Evolutionary conservation across 768 basidiomycete species (phyloP).

Genomic region (Roridomyces roridus): DNA sequence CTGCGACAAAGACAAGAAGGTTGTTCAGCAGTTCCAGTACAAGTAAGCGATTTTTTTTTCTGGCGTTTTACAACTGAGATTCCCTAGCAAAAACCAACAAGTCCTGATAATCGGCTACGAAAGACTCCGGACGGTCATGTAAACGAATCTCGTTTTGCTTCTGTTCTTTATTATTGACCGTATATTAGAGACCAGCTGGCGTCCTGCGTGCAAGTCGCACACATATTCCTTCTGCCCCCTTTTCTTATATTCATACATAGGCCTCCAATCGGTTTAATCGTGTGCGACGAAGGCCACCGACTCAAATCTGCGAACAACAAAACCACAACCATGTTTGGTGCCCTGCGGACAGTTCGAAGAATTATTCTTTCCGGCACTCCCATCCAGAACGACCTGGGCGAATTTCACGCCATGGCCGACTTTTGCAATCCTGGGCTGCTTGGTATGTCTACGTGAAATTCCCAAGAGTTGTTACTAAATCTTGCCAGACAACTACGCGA

Average conservation of each 20-base stretch:
- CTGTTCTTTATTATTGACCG: background rate
- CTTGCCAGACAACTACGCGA: conserved; percentile 69
- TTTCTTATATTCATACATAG: conserved; percentile 40
- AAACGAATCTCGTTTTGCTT: conserved; percentile 32
- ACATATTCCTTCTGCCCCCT: background rate
- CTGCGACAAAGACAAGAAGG: conserved; percentile 54
- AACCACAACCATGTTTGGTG: conserved; percentile 85
- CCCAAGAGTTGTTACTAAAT: conserved; percentile 8
- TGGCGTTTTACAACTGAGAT: background rate
- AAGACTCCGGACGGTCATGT: conserved; percentile 84
- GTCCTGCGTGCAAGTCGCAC: conserved; percentile 62
- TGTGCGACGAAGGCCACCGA: conserved; percentile 97
- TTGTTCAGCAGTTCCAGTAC: conserved; percentile 74
- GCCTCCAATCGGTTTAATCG: conserved; percentile 90
- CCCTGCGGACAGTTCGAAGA: conserved; percentile 74
- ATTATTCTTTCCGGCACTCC: conserved; percentile 96
- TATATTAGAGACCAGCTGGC: conserved; percentile 57
- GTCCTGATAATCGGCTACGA: conserved; percentile 97
- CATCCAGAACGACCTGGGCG: conserved; percentile 94
- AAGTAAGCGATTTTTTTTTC: conserved; percentile 49
- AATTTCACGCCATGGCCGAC: conserved; percentile 96
- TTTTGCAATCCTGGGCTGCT: conserved; percentile 95
- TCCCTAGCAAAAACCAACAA: conserved; percentile 70
- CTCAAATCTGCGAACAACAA: conserved; percentile 93
- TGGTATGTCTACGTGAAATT: conserved; percentile 47